A percentile compares a stretch with the other conserved stretches of the same genome.
Conservation (phyloP, 176 grass and related monocot genomes). For the Ensete glaucum region DNA sequence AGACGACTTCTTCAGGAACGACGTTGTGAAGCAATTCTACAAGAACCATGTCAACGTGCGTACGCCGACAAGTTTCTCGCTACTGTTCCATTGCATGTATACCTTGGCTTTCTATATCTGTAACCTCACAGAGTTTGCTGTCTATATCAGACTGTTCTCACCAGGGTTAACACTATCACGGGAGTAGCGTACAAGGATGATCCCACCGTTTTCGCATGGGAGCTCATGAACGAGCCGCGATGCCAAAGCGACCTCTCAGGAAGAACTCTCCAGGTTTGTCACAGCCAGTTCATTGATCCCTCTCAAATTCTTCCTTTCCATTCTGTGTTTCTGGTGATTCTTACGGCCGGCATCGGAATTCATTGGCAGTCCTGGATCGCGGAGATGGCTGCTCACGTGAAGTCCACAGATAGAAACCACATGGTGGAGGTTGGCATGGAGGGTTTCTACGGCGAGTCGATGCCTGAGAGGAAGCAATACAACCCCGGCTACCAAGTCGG, state of each 20-base stretch:
- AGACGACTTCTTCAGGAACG: conserved; percentile 9
- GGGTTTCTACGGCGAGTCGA: conserved; percentile 19
- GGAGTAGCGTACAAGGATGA: conserved; percentile 17
- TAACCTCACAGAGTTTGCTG: too few relatives aligned
- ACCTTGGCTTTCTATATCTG: too few relatives aligned
- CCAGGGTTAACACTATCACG: conserved; percentile 7
- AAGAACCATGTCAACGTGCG: conserved; percentile 20
- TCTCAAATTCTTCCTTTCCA: neutral
- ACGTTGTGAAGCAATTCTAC: conserved; percentile 13
- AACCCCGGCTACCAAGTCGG: neutral
- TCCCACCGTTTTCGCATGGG: conserved; percentile 14
- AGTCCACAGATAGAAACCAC: conserved; percentile 13
- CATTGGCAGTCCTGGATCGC: conserved; percentile 9
- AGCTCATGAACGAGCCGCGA: conserved; percentile 21
- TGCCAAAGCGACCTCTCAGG: conserved; percentile 16
- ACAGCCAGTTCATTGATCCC: too few relatives aligned
- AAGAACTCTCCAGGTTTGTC: neutral
- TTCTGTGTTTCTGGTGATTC: too few relatives aligned
- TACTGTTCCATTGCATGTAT: too few relatives aligned
- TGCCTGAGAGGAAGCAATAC: neutral
- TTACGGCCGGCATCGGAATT: too few relatives aligned
- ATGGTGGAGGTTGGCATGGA: conserved; percentile 10
- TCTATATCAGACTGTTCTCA: conserved; percentile 2
- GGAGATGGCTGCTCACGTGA: conserved; percentile 19
- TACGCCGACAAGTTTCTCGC: too few relatives aligned